Evolutionary conservation across 495 filamentous ascomycete genomes (phyloP), one percentile per base, ranked within the genome.

Genomic region (Aspergillus sclerotiicarbonarius): DNA sequence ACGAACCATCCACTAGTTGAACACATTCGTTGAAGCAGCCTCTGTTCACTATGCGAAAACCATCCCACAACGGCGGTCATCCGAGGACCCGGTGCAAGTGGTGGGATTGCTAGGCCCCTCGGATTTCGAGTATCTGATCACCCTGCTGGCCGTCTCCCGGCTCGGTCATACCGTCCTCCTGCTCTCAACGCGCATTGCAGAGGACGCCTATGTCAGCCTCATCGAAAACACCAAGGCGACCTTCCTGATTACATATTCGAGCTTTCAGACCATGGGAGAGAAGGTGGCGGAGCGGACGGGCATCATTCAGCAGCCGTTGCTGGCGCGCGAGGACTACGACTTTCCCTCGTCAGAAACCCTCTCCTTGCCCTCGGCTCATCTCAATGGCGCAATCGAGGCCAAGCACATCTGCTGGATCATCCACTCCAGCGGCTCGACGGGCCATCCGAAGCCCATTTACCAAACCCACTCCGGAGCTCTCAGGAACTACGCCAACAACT

Each of bases 131-230:
- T 75, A 77, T 37, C 57, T 79, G 45, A 60, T 79, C 9, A 74
- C 76, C 0, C 62, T 77, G 29, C 66, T 77, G 25, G 77, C 75
- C 6, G 37, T 80, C 15, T 72, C 71, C 8, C 62, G 72, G n/a
- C 57, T 82, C 2, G 79, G 79, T 1, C 76, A 78, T 56, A 70
- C 78, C 4, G 70, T 80, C 9, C 67, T 82, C 2, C 69, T 80
- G 15, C 65, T 82, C 4, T 79, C 76, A 9, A 79, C 77, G 0
- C 62, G 79, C 0, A 71, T 80, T 15, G 70, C 76, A 0, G 62
- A 67, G 47, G 72, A 75, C 46, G 78, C 80, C 0, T 75, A 77
- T 58, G 65, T 68, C 10, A 72, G 70, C 30, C 59, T 83, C 30
- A 12, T 70, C 4, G 64, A 62, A 51, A 71, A 35, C 43, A 71